Evolutionary conservation across 495 filamentous ascomycete species (phyloP).

Genomic region (Podospora australis): DNA sequence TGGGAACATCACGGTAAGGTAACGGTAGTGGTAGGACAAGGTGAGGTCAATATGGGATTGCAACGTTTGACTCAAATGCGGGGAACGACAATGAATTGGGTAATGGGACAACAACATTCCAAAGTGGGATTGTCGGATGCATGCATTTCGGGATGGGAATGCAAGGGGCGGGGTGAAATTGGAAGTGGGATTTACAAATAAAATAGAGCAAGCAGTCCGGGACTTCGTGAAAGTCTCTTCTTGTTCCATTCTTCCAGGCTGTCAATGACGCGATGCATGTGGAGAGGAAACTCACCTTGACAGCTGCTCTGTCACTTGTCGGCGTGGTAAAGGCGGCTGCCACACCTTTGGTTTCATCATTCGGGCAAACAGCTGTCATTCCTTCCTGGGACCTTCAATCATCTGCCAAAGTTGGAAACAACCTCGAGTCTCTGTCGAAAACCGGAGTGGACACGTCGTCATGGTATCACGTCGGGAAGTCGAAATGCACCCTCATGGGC

Average conservation of each 20-base stretch:
- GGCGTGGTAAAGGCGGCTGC: neutral
- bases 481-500: slow-evolving; percentile 52
- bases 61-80: slow-evolving; percentile 2
- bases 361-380: slow-evolving; percentile 39
- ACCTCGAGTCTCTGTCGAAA: slow-evolving; percentile 39
- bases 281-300: no score
- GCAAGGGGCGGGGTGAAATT: no score
- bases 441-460: slow-evolving; percentile 41
- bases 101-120: neutral
- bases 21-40: neutral
- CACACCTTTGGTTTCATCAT: slow-evolving; percentile 5
- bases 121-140: neutral
- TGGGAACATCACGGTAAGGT: neutral
- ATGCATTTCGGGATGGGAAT: neutral
- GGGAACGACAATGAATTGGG: neutral
- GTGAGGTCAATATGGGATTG: neutral
- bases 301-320: neutral
- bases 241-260: neutral
- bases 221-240: no score
- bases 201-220: no score
- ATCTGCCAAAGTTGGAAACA: slow-evolving; percentile 26
- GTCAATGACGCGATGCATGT: neutral
- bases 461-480: slow-evolving; percentile 46
- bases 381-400: slow-evolving; percentile 54
- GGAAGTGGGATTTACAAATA: no score